Percentiles rank a stretch among this genome's conserved stretches.
phyloP scores from a whole-genome alignment of 2,329 filamentous ascomycete genomes.

The Penicillium capsulatum region DNA sequence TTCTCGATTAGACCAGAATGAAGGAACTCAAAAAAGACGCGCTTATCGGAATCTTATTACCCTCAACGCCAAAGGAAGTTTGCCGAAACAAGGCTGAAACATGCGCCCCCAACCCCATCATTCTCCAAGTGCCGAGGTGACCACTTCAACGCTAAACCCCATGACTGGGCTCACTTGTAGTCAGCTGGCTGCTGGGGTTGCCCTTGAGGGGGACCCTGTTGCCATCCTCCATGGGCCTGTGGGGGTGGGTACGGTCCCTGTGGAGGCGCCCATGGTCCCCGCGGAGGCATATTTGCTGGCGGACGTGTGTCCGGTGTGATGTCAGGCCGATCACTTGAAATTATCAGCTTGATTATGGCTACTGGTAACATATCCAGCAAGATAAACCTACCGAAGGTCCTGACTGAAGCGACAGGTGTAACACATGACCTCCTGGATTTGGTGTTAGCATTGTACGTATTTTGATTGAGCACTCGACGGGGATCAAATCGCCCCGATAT shows the following conservation, averaged over 20 bases:
- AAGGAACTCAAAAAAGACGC: too few relatives aligned
- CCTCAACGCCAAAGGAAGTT: conserved; percentile 3
- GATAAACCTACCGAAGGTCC: conserved; percentile 31
- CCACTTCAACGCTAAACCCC: neutral
- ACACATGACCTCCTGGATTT: conserved; percentile 35
- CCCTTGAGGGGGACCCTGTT: conserved; percentile 11
- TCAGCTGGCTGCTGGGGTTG: conserved; percentile 11
- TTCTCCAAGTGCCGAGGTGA: neutral
- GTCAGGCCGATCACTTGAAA: conserved; percentile 33
- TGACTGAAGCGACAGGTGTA: conserved; percentile 38
- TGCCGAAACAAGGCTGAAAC: neutral
- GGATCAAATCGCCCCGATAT: neutral
- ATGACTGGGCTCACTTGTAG: conserved; percentile 20
- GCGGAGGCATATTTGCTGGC: conserved; percentile 23
- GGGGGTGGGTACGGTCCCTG: conserved; percentile 16
- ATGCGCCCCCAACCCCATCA: neutral
- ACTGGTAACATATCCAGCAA: neutral
- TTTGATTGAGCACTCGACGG: neutral
- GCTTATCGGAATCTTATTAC: too few relatives aligned
- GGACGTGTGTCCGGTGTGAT: conserved; percentile 37
- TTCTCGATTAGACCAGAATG: too few relatives aligned
- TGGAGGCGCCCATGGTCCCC: too few relatives aligned
- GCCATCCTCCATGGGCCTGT: conserved; percentile 18
- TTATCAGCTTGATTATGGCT: conserved; percentile 3
- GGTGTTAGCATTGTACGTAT: neutral